These are phyloP conservation scores for Orbilia brochopaga DNA, from an alignment of 2,329 filamentous ascomycete genomes.

Conservation along the genomic window DNA sequence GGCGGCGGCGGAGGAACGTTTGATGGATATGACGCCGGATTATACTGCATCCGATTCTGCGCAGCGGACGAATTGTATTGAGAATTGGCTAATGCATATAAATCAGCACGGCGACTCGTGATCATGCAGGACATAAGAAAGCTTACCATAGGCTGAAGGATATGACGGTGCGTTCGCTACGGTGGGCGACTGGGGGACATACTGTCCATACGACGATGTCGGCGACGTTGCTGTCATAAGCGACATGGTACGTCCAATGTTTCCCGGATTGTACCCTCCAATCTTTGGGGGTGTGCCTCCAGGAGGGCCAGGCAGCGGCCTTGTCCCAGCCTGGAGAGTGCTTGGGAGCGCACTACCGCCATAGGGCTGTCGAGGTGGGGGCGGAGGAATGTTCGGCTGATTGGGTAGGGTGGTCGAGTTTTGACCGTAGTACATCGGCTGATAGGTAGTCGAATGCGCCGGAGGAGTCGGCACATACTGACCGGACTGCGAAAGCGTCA, in stretches of 20 bases:
- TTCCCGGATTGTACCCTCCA: slow-evolving; percentile 41
- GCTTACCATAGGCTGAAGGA: slow-evolving; percentile 36
- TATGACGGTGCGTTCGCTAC: slow-evolving; percentile 36
- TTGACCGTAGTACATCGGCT: slow-evolving; percentile 47
- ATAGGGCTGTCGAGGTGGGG: slow-evolving; percentile 48
- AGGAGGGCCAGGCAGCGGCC: slow-evolving; percentile 39
- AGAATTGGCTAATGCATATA: slow-evolving; percentile 27
- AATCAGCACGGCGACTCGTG: background rate
- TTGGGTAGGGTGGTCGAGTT: slow-evolving; percentile 44
- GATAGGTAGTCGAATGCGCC: slow-evolving; percentile 46
- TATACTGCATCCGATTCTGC: slow-evolving; percentile 36
- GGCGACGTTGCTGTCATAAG: slow-evolving; percentile 35
- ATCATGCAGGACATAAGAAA: background rate
- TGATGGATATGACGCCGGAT: slow-evolving; percentile 37
- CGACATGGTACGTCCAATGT: slow-evolving; percentile 44
- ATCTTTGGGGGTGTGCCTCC: slow-evolving; percentile 30
- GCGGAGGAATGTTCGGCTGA: slow-evolving; percentile 48
- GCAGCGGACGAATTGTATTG: slow-evolving; percentile 41
- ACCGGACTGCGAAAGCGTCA: slow-evolving; percentile 37
- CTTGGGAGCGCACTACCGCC: slow-evolving; percentile 22
- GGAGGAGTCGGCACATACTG: slow-evolving; percentile 48
- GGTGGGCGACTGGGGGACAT: slow-evolving; percentile 46
- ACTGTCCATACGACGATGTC: slow-evolving; percentile 27
- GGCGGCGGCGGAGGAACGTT: slow-evolving; percentile 44
- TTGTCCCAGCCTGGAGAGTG: slow-evolving; percentile 24